These are phyloP conservation scores for Holtermannia corniformis DNA, from an alignment of 768 basidiomycete genomes.

Conservation along the genomic window DNA sequence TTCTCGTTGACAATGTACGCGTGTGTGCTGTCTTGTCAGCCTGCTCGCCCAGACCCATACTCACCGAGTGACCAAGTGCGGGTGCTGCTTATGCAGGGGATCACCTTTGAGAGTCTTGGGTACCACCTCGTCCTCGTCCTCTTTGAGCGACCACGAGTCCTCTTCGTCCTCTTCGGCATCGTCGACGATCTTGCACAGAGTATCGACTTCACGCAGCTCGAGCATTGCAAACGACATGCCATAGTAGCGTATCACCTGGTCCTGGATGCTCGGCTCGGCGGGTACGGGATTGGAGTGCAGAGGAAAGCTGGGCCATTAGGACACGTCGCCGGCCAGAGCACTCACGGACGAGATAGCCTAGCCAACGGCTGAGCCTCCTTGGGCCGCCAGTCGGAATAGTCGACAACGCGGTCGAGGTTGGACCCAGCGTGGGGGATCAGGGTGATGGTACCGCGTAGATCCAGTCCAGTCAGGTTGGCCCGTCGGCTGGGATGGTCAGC, in stretches of 20 bases:
- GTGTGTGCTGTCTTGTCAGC: neutral
- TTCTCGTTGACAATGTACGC: neutral
- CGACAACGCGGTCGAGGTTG: neutral
- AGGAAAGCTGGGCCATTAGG: neutral
- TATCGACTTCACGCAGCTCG: neutral
- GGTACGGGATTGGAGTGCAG: neutral
- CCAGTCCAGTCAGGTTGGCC: neutral
- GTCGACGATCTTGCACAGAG: neutral
- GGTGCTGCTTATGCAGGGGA: neutral
- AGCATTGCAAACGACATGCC: neutral
- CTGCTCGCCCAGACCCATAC: neutral
- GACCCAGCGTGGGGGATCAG: neutral
- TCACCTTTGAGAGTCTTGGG: neutral
- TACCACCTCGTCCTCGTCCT: neutral
- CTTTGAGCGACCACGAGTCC: neutral
- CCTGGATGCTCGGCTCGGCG: neutral
- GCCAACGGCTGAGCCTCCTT: neutral
- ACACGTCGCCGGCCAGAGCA: no score
- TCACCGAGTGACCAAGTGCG: neutral
- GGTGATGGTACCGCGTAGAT: neutral
- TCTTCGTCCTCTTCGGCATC: neutral
- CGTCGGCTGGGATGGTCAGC: neutral
- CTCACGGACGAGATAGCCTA: neutral
- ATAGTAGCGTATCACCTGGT: neutral
- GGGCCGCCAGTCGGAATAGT: neutral